Evolutionary conservation across 2,329 filamentous ascomycete species (phyloP).

Genomic region (Alternaria postmessia): DNA sequence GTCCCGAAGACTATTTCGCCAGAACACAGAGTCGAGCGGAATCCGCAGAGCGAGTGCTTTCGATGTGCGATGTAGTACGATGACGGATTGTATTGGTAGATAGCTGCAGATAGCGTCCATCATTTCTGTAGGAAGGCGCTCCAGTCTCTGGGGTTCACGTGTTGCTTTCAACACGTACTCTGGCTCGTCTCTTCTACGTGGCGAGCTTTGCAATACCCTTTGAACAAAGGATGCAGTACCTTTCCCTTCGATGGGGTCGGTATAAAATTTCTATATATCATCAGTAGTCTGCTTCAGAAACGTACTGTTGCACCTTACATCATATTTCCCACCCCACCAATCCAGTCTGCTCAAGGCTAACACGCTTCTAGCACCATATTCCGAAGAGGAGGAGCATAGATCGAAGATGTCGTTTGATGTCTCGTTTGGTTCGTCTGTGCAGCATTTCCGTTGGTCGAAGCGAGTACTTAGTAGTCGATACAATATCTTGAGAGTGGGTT

Average conservation of each 20-base stretch:
- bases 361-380: slow-evolving; percentile 31
- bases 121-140: slow-evolving; percentile 29
- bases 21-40: slow-evolving; percentile 35
- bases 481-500: slow-evolving; percentile 17
- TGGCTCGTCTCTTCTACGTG: slow-evolving; percentile 2
- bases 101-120: slow-evolving; percentile 25
- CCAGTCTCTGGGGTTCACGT: slow-evolving; percentile 16
- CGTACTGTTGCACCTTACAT: slow-evolving; percentile 19
- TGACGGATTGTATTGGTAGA: slow-evolving; percentile 22
- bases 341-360: slow-evolving; percentile 28
- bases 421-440: background rate
- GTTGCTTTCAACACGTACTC: background rate
- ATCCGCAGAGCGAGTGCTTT: slow-evolving; percentile 27
- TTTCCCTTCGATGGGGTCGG: slow-evolving; percentile 26
- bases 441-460: slow-evolving; percentile 6
- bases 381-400: slow-evolving; percentile 14
- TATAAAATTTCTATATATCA: slow-evolving; percentile 32
- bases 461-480: slow-evolving; percentile 23
- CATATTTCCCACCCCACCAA: slow-evolving; percentile 37
- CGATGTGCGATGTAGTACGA: slow-evolving; percentile 32
- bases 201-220: slow-evolving; percentile 18
- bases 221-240: slow-evolving; percentile 19
- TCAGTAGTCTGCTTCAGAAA: background rate
- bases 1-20: slow-evolving; percentile 30
- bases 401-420: slow-evolving; percentile 30